Percentiles rank a stretch among this genome's conserved stretches.
Evolutionary conservation across 2,329 filamentous ascomycete genomes (phyloP).

Genomic region (Penicillium brevicompactum): DNA sequence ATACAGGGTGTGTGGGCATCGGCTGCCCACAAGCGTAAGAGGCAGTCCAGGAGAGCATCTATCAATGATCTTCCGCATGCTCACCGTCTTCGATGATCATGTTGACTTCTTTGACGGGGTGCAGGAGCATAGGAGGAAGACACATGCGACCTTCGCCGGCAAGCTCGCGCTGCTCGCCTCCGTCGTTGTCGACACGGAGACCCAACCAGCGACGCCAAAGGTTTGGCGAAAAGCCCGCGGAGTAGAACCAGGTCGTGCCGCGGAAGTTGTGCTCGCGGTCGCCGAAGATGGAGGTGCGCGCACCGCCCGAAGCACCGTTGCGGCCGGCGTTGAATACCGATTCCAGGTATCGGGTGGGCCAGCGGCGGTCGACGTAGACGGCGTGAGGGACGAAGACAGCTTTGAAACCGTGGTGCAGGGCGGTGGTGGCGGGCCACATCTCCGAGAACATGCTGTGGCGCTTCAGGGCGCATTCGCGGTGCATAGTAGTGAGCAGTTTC

Average conservation of each 20-base stretch:
- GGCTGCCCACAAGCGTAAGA: conserved; percentile 2
- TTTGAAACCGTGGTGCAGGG: conserved; percentile 90
- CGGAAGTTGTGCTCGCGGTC: conserved; percentile 87
- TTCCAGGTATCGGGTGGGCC: conserved; percentile 78
- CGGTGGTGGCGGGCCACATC: conserved; percentile 90
- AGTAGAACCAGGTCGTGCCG: conserved; percentile 91
- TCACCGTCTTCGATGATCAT: conserved; percentile 47
- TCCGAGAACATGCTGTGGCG: conserved; percentile 93
- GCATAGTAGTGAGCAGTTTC: conserved; percentile 81
- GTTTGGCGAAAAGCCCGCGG: conserved; percentile 76
- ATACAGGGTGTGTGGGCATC: conserved; percentile 3
- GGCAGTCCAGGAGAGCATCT: not conserved
- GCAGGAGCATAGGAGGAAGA: conserved; percentile 82
- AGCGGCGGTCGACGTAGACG: conserved; percentile 81
- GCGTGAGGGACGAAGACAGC: conserved; percentile 90
- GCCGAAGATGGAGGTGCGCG: conserved; percentile 72
- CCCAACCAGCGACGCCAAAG: conserved; percentile 87
- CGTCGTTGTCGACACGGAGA: conserved; percentile 74
- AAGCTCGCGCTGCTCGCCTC: conserved; percentile 74
- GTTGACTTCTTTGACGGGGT: conserved; percentile 80
- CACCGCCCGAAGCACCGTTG: conserved; percentile 74
- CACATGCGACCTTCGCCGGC: conserved; percentile 84
- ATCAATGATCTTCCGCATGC: conserved; percentile 24
- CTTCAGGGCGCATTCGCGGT: conserved; percentile 79
- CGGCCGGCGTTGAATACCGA: conserved; percentile 77